A percentile compares a stretch with the other conserved stretches of the same genome.
Conservation (phyloP, 106 monocot species). For the Ottelia alismoides region DNA sequence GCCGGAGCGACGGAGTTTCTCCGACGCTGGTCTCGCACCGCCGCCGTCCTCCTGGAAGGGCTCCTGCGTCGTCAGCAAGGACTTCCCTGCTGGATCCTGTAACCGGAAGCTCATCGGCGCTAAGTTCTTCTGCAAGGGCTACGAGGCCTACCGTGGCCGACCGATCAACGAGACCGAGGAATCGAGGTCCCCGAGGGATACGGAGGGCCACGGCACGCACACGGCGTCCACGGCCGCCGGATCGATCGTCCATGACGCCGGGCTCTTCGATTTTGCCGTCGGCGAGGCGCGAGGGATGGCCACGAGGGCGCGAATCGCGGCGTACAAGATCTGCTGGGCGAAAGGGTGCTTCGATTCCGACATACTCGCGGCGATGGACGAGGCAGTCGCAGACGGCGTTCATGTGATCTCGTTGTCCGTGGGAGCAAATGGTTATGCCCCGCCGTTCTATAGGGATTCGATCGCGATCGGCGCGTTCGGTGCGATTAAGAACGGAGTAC, state of each 20-base stretch:
- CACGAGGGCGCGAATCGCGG: slow-evolving; percentile 58
- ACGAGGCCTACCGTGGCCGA: slow-evolving; percentile 25
- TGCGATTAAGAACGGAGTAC: slow-evolving; percentile 42
- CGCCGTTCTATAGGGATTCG: slow-evolving; percentile 39
- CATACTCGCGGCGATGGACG: slow-evolving; percentile 75
- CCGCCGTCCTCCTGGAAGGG: slow-evolving; percentile 28
- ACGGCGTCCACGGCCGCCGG: slow-evolving; percentile 85
- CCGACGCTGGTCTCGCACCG: slow-evolving; percentile 15
- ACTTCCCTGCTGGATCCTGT: slow-evolving; percentile 28
- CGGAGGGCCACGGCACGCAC: slow-evolving; percentile 84
- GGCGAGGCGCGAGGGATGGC: slow-evolving; percentile 75
- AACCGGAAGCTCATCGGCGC: slow-evolving; percentile 62
- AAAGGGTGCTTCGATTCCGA: slow-evolving; percentile 55
- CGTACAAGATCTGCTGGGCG: slow-evolving; percentile 85
- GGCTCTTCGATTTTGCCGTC: slow-evolving; percentile 36
- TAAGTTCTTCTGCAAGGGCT: slow-evolving; percentile 46
- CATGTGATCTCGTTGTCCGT: slow-evolving; percentile 85
- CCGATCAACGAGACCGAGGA: slow-evolving; percentile 42
- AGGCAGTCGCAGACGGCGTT: slow-evolving; percentile 62
- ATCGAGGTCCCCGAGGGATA: slow-evolving; percentile 65
- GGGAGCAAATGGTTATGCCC: slow-evolving; percentile 38
- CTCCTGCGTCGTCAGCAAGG: slow-evolving; percentile 11
- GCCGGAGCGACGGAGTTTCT: slow-evolving; percentile 30
- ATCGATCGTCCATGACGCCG: slow-evolving; percentile 26
- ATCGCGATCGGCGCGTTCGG: slow-evolving; percentile 71